Base-by-base conservation (phyloP, 768 basidiomycete species). In the Lentinula raphanica region DNA sequence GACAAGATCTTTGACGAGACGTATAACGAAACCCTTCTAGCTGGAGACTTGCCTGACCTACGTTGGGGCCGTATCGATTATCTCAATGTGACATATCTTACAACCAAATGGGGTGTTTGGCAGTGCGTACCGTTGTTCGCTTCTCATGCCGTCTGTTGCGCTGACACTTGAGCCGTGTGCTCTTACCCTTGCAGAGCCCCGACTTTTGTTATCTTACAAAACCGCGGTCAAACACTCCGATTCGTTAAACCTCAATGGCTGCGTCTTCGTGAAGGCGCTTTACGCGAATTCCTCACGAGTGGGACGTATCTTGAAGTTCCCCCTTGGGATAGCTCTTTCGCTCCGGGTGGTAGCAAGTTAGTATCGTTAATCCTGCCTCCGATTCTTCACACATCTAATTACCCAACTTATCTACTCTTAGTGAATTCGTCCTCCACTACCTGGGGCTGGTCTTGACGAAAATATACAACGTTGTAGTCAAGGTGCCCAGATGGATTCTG, bases 51-150 rank as follows among this genome's bases (percentile, higher is more conserved):
- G 17, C 84, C 84, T 3, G 69, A 90, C 66, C 80, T 94, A 58
- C 85, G 82, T 58, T 95, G 88, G 81, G 94, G 84, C 51, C 84
- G 94, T 60, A 84, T 96, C 58, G 92, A 95, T 74, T 96, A 94
- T 70, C 73, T 93, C 62, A 86, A 87, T 60, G 92, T 94, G 61
- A 93, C 90, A 3, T 72, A 77, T 54, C 70, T 94, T 58, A 94
- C 92, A 58, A 92, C 92, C 2, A 88, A 88, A 66, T 96, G 94
- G 94, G 75, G 69, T 35, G 69, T 95, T 49, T 94, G 92, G 90
- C 80, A 82, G 94, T 94, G 68, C 59, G 85, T 79, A 27, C 63
- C 35, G 15, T n/a, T n/a, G n/a, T n/a, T n/a, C n/a, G n/a, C n/a
- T n/a, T 12, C 50, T 50, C 13, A 46, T 31, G 53, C n/a, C 25